These are phyloP conservation scores for Dovyalis caffra DNA, from an alignment of 345 rosid species.

Conservation along the genomic window DNA sequence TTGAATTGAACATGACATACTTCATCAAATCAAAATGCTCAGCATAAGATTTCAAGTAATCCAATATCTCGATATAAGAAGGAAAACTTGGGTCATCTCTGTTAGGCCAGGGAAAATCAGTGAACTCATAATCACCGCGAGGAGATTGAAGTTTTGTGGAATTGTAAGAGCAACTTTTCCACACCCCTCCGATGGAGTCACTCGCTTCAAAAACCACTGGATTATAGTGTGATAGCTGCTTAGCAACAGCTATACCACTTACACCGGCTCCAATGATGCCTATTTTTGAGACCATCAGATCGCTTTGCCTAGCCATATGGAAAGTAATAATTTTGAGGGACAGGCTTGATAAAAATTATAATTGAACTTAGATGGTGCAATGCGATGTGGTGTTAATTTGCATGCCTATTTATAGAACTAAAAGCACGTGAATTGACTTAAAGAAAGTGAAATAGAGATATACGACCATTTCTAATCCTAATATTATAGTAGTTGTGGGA, in stretches of 20 bases:
- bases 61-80: constrained; percentile 56
- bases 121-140: constrained; percentile 70
- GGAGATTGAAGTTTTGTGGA: constrained; percentile 82
- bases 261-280: constrained; percentile 91
- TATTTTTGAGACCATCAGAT: constrained; percentile 43
- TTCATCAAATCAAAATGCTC: constrained; percentile 63
- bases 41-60: constrained; percentile 75
- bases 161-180: constrained; percentile 70
- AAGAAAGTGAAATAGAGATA: neutral
- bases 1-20: constrained; percentile 58
- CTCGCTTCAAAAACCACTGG: constrained; percentile 80
- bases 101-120: constrained; percentile 84
- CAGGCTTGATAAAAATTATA: no score
- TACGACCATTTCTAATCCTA: constrained; percentile 5
- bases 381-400: neutral
- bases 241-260: constrained; percentile 79
- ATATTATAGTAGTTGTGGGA: neutral
- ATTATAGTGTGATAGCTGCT: constrained; percentile 59
- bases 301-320: constrained; percentile 31
- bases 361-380: neutral
- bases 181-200: constrained; percentile 81
- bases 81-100: constrained; percentile 72
- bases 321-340: no score
- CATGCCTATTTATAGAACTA: constrained; percentile 37
- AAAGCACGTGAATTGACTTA: constrained; percentile 26